phyloP scores from a whole-genome alignment of 345 rosid species.

The Lepidium aucheri region DNA sequence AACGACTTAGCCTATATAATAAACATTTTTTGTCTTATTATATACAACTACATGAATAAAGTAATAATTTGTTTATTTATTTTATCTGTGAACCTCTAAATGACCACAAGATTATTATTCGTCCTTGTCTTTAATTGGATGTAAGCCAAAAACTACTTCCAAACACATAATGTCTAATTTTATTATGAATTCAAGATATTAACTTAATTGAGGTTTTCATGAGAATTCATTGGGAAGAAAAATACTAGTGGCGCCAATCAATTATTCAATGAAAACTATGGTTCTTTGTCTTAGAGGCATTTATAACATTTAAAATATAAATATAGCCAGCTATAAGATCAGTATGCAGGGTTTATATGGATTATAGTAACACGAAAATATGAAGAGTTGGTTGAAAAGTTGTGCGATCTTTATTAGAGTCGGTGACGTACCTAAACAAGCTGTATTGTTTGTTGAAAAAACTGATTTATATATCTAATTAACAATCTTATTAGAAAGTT shows the following conservation, averaged over 20 bases:
- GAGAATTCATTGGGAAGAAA: neutral
- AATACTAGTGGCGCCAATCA: neutral
- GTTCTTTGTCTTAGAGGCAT: neutral
- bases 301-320: neutral
- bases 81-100: neutral
- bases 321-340: neutral
- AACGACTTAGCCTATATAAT: neutral
- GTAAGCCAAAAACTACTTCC: neutral
- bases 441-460: slow-evolving; percentile 12
- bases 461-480: neutral
- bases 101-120: neutral
- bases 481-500: neutral
- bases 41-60: neutral
- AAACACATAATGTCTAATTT: neutral
- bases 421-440: neutral
- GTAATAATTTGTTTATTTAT: neutral
- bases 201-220: neutral
- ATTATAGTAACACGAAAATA: neutral
- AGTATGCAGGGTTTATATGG: neutral
- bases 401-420: neutral
- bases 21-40: neutral
- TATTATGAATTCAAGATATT: neutral
- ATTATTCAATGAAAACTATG: neutral
- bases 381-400: slow-evolving; percentile 12
- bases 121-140: neutral